Conservation (phyloP, 2,329 filamentous ascomycete genomes). For the Endothia cerciana region DNA sequence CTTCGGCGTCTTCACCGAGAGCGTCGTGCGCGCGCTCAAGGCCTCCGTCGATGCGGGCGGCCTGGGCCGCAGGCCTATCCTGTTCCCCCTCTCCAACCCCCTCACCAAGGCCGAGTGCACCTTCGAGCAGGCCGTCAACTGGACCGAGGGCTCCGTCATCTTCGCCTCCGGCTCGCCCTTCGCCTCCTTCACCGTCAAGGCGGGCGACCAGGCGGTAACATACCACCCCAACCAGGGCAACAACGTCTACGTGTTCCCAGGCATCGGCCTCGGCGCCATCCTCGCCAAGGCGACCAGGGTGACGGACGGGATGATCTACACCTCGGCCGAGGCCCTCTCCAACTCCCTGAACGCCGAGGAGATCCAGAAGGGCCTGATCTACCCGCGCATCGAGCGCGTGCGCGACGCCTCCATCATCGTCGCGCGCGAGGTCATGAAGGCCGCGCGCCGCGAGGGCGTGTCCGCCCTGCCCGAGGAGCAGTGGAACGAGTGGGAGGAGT, state of each 20-base stretch:
- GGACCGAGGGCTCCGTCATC: constrained; percentile 89
- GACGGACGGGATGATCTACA: constrained; percentile 97
- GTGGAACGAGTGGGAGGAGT: constrained; percentile 74
- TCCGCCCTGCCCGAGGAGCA: constrained; percentile 68
- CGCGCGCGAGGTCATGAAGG: constrained; percentile 90
- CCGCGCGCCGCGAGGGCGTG: constrained; percentile 81
- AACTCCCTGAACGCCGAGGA: constrained; percentile 81
- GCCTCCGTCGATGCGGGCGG: constrained; percentile 65
- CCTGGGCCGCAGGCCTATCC: constrained; percentile 78
- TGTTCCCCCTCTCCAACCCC: constrained; percentile 97
- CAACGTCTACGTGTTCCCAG: constrained; percentile 93
- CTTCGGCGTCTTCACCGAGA: constrained; percentile 90
- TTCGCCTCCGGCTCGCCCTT: constrained; percentile 97
- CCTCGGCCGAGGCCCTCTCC: constrained; percentile 80
- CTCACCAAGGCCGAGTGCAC: constrained; percentile 97
- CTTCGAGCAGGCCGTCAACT: constrained; percentile 87
- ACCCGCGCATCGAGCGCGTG: constrained; percentile 89
- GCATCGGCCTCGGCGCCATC: constrained; percentile 91
- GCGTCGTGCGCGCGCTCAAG: constrained; percentile 75
- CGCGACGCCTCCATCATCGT: constrained; percentile 87
- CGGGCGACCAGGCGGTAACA: constrained; percentile 61
- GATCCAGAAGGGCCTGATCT: constrained; percentile 81
- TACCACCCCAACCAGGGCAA: constrained; percentile 85
- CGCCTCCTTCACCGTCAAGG: constrained; percentile 70
- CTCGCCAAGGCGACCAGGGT: constrained; percentile 84